Conservation (phyloP, 2,329 filamentous ascomycete genomes). For the Decorospora gaudefroyi region DNA sequence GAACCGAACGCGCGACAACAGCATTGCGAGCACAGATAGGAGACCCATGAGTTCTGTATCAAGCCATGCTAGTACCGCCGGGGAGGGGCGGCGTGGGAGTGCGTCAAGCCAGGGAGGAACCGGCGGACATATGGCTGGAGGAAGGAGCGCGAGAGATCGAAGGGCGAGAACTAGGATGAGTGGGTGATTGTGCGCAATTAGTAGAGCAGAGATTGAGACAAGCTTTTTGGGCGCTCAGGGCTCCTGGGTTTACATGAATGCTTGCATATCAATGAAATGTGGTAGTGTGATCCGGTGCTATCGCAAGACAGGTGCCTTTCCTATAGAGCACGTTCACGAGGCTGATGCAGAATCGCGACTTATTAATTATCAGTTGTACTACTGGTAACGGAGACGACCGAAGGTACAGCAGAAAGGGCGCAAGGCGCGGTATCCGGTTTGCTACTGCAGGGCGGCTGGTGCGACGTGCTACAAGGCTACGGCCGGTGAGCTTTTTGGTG, state of each 20-base stretch:
- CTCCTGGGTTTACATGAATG: background rate
- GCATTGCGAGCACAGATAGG: constrained; percentile 11
- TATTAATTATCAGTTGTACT: too few relatives aligned
- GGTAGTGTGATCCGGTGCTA: too few relatives aligned
- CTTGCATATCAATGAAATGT: too few relatives aligned
- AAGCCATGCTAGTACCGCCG: constrained; percentile 4
- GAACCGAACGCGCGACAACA: constrained; percentile 18
- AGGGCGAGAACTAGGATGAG: constrained; percentile 23
- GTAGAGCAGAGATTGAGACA: constrained; percentile 4
- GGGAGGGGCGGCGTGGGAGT: constrained; percentile 2
- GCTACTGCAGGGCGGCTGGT: background rate
- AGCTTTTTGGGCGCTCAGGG: background rate
- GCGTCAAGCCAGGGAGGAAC: background rate
- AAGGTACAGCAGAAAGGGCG: too few relatives aligned
- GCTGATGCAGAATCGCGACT: too few relatives aligned
- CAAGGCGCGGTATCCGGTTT: constrained; percentile 6
- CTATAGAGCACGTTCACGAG: background rate
- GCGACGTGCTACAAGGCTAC: too few relatives aligned
- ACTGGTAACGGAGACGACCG: too few relatives aligned
- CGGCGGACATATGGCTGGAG: constrained; percentile 15
- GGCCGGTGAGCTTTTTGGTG: constrained; percentile 10
- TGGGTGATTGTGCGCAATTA: background rate
- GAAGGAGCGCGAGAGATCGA: constrained; percentile 34
- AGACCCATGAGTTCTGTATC: constrained; percentile 14
- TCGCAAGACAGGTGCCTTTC: background rate